Evolutionary conservation across 129 eudicot species (phyloP).

Genomic region (Ambrosia artemisiifolia): DNA sequence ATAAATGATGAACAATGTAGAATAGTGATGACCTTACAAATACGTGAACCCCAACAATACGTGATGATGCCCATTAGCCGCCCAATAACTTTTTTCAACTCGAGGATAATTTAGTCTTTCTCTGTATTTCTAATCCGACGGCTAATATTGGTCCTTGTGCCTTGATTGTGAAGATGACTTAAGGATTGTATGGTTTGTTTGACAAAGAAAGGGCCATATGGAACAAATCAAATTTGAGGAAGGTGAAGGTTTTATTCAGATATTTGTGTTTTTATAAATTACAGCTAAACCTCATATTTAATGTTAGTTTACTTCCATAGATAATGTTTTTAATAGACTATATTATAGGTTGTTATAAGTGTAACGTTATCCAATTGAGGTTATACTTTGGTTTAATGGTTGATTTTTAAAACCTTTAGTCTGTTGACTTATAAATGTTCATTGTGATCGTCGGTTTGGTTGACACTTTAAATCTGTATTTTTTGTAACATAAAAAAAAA

Average conservation of each 20-base stretch:
- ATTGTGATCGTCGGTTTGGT: no score
- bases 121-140: neutral
- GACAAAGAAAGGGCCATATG: conserved; percentile 21
- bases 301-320: neutral
- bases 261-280: neutral
- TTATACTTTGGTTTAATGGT: neutral
- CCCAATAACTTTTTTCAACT: conserved; percentile 32
- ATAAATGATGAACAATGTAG: conserved; percentile 11
- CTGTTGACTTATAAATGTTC: no score
- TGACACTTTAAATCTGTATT: no score
- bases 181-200: conserved; percentile 31
- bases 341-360: neutral
- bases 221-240: conserved; percentile 11
- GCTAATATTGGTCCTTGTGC: conserved; percentile 9
- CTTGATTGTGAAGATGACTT: conserved; percentile 14
- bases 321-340: neutral
- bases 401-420: no score
- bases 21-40: conserved; percentile 22
- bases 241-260: conserved; percentile 7
- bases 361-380: neutral
- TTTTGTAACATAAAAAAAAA: no score
- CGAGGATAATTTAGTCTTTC: conserved; percentile 22
- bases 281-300: neutral
- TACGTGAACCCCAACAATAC: conserved; percentile 39
- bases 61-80: conserved; percentile 34